Evolutionary conservation across 2,329 filamentous ascomycete genomes (phyloP).

Genomic region (Arthrobotrys conoides): DNA sequence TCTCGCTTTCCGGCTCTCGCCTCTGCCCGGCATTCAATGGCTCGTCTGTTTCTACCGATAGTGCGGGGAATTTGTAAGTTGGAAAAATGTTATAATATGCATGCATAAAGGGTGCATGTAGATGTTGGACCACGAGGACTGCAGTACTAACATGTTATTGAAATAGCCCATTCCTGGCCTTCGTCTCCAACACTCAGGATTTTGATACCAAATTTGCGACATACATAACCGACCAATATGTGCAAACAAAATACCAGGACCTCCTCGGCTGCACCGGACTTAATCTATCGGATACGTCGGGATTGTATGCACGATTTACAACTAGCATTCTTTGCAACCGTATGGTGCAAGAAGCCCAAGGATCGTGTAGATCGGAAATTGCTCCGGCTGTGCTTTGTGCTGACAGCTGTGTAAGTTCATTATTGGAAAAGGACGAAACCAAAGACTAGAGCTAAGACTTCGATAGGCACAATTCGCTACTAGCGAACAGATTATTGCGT

Average conservation of each 20-base stretch:
- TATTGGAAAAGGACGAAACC: not conserved
- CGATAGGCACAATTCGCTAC: constrained; percentile 82
- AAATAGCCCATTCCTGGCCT: constrained; percentile 83
- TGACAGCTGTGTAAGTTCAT: constrained; percentile 79
- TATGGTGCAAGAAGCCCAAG: constrained; percentile 83
- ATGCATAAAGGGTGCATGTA: constrained; percentile 11
- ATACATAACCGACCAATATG: constrained; percentile 82
- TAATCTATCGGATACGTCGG: constrained; percentile 81
- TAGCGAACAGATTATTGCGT: constrained; percentile 87
- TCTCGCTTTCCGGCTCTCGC: constrained; percentile 66
- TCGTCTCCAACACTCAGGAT: constrained; percentile 79
- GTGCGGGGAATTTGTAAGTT: constrained; percentile 64
- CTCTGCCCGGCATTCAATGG: constrained; percentile 67
- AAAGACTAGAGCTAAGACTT: constrained; percentile 60
- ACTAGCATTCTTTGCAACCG: constrained; percentile 93
- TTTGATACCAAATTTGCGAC: constrained; percentile 82
- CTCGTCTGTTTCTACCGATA: constrained; percentile 67
- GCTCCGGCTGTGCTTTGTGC: constrained; percentile 82
- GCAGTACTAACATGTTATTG: not conserved
- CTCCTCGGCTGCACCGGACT: constrained; percentile 85
- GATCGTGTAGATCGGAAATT: constrained; percentile 76
- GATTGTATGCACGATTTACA: constrained; percentile 93
- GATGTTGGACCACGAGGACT: constrained; percentile 4
- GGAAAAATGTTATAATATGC: constrained; percentile 4
- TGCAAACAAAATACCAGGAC: constrained; percentile 78